Percentiles rank a stretch among this genome's conserved stretches.
phyloP scores from a whole-genome alignment of 306 rosid genomes.

The Hippophae tibetana region DNA sequence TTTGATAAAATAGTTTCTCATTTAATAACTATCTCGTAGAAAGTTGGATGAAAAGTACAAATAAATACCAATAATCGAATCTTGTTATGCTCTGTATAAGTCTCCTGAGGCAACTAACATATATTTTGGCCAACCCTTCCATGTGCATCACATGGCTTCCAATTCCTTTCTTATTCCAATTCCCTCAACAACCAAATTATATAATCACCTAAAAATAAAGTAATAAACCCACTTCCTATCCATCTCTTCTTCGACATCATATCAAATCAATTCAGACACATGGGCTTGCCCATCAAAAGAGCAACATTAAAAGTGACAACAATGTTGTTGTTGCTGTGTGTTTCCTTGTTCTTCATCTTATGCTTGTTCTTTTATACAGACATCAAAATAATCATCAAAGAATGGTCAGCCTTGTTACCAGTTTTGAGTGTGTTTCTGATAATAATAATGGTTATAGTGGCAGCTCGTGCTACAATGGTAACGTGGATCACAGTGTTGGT shows the following conservation, averaged over 20 bases:
- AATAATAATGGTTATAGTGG: conserved; percentile 14
- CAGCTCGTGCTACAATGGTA: conserved; percentile 43
- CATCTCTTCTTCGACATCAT: neutral
- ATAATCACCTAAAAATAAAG: conserved; percentile 1
- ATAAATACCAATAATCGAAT: no score
- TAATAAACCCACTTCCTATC: neutral
- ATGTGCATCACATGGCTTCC: conserved; percentile 47
- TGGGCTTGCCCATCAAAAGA: conserved; percentile 14
- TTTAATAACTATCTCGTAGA: no score
- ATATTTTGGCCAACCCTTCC: conserved; percentile 16
- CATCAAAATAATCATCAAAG: neutral
- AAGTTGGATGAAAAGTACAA: no score
- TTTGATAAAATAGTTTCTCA: no score
- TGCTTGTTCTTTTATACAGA: conserved; percentile 1
- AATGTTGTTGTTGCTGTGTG: conserved; percentile 15
- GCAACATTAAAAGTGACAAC: neutral
- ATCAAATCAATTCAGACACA: neutral
- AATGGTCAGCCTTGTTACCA: conserved; percentile 14
- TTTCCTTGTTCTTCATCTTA: conserved; percentile 2
- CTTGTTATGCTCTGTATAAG: no score
- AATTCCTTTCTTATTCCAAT: conserved; percentile 21
- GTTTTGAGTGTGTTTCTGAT: conserved; percentile 5
- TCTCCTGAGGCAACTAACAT: no score
- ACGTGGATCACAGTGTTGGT: conserved; percentile 62
- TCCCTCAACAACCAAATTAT: conserved; percentile 12